Base-by-base conservation (phyloP, 2,329 filamentous ascomycete genomes). In the Curvularia lunata region DNA sequence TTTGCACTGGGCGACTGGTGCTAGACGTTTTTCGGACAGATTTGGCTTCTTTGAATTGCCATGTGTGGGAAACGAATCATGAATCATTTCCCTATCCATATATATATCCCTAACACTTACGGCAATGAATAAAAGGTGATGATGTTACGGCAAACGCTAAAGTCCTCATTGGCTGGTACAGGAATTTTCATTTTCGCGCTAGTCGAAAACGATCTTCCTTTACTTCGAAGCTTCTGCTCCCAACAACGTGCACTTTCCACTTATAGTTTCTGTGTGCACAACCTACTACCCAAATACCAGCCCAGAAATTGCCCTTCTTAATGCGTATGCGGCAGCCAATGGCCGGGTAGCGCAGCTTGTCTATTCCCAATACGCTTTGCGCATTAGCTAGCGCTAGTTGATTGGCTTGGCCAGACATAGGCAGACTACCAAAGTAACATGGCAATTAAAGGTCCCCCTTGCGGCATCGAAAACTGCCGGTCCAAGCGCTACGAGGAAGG, bases 401-500 rank as follows among this genome's bases (percentile, higher is more conserved):
- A n/a, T n/a, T 32, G 10, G 32, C 28, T 25, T 23, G 19, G 19
- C 40, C 51, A 5, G 45, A 34, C 18, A n/a, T 5, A 23, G 19
- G n/a, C 13, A 49, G 6, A 27, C 40, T 21, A 49, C 28, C 41
- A 25, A n/a, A 10, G 8, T 18, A 4, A 5, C n/a, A 54, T 54
- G 51, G 40, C 56, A 46, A 66, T 48, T 10, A 74, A 70, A 54
- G 73, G 73, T 8, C 68, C 69, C 7, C 59, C 71, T 48, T 87
- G 85, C 67, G 83, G 82, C 48, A 79, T 85, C 61, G 83, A 85
- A 61, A 84, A 85, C 68, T 96, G 92, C 73, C 88, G 89, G 58
- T 89, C 90, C 41, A 84, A 85, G 61, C 92, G 73, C 37, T 78
- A 76, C 42, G 74, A 89, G 79, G 90, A 91, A 71, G 80, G 88